phyloP scores from a whole-genome alignment of 2,329 filamentous ascomycete genomes.

The Neopestalotiopsis sp. region DNA sequence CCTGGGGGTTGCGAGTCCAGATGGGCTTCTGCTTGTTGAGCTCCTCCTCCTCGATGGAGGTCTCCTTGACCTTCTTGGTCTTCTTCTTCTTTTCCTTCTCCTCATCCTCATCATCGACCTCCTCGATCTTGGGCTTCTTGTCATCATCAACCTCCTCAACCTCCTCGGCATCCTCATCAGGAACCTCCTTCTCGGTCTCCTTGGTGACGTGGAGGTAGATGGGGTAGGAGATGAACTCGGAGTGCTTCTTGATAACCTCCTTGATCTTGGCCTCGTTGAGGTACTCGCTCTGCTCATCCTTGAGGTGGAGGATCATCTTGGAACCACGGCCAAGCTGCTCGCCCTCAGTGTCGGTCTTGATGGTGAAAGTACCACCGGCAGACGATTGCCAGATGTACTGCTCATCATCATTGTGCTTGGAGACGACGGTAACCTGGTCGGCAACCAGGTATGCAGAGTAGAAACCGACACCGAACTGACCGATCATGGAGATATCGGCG shows the following conservation, averaged over 20 bases:
- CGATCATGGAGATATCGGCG: conserved; percentile 99
- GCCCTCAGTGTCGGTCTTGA: conserved; percentile 87
- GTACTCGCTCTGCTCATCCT: conserved; percentile 99
- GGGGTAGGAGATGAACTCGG: conserved; percentile 99
- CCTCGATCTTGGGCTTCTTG: conserved; percentile 96
- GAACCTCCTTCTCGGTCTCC: conserved; percentile 99
- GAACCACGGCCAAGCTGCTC: conserved; percentile 92
- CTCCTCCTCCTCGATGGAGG: conserved; percentile 98
- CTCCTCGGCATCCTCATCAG: conserved; percentile 88
- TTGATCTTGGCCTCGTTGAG: conserved; percentile 99
- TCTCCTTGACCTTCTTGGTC: conserved; percentile 99
- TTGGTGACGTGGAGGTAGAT: conserved; percentile 99
- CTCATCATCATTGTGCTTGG: conserved; percentile 99
- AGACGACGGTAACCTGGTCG: conserved; percentile 92
- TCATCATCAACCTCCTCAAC: conserved; percentile 77
- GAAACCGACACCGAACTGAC: conserved; percentile 99
- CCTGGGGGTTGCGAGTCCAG: conserved; percentile 97
- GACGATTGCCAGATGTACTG: conserved; percentile 99
- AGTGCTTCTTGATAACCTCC: conserved; percentile 99
- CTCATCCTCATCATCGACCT: conserved; percentile 86
- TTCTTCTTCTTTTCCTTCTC: conserved; percentile 91
- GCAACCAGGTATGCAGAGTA: conserved; percentile 99
- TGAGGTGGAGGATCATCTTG: conserved; percentile 98
- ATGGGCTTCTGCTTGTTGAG: conserved; percentile 99
- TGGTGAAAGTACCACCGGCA: conserved; percentile 96